Base-by-base conservation (phyloP, 1,139 yeast genomes). In the Scheffersomyces segobiensis region DNA sequence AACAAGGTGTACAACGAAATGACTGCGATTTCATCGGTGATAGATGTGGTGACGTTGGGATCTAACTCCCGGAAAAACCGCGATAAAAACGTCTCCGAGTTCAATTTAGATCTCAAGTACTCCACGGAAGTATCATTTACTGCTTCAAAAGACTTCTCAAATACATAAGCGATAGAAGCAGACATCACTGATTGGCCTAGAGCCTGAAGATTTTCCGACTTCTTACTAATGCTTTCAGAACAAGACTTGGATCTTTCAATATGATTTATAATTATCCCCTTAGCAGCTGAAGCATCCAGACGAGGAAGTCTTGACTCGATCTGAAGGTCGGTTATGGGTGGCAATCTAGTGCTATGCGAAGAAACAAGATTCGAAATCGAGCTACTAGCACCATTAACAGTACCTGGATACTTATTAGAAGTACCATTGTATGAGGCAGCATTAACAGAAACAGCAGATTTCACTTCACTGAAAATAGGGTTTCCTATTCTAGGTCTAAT, bases 211-310 rank as follows among this genome's bases (percentile, higher is more conserved):
- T 86, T 83, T 8, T 77, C 81, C 32, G 78, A 75, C 55, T 75
- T 70, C 57, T 75, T 69, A 6, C 74, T 66, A 3, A 65, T 63
- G 50, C 87, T 79, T 59, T 84, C 86, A 39, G 82, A 78, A 63
- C 93, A 88, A n/a, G 90, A 81, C 62, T 83, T 85, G 7, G 93
- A 88, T 56, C 85, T 78, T 65, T 87, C 89, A 56, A 89, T 82
- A 56, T 78, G 80, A 61, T 77, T 75, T 7, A 80, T 63, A 3
- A 79, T 62, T 7, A 69, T 63, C 0, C 66, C 59, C 50, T 70
- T 71, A 20, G 76, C 73, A 1, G 71, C 54, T 39, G 59, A 56
- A 21, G 67, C 66, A 47, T 63, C 64, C 50, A 56, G 59, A 42
- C 60, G 66, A 14, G 49, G 55, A 19, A 57, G 18, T 50, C 32